phyloP scores from a whole-genome alignment of 768 basidiomycete genomes.

The Rhizopogon roseolus region DNA sequence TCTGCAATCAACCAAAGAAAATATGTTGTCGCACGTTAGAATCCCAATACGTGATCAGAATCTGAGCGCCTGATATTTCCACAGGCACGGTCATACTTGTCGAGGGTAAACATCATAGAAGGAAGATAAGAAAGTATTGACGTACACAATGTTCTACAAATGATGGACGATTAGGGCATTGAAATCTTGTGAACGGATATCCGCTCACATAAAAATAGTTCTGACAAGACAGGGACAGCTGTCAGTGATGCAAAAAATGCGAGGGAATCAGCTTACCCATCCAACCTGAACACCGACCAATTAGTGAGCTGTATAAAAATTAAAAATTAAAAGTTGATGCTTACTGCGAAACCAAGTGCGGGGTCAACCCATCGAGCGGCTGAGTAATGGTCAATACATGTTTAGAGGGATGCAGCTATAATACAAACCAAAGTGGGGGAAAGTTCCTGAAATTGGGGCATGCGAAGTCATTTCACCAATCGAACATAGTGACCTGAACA shows the following conservation, averaged over 20 bases:
- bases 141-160: conserved; percentile 7
- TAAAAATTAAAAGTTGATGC: conserved; percentile 21
- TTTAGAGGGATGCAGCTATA: neutral
- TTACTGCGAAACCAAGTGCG: conserved; percentile 53
- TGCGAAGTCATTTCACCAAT: conserved; percentile 78
- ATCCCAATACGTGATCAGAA: conserved; percentile 75
- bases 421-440: conserved; percentile 60
- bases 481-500: conserved; percentile 50
- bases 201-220: conserved; percentile 53
- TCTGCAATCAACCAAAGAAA: neutral
- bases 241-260: neutral
- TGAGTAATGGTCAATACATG: conserved; percentile 10
- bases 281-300: conserved; percentile 12
- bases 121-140: neutral
- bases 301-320: neutral
- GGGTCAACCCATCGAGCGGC: conserved; percentile 56
- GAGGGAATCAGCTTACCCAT: conserved; percentile 33
- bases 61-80: conserved; percentile 70
- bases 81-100: conserved; percentile 59
- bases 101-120: neutral
- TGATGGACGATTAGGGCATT: neutral
- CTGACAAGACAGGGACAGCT: conserved; percentile 11
- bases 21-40: conserved; percentile 35
- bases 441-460: conserved; percentile 75
- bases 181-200: conserved; percentile 27